These are phyloP conservation scores for Oryza meyeriana DNA, from an alignment of 176 grass and related monocot species.

Conservation along the genomic window DNA sequence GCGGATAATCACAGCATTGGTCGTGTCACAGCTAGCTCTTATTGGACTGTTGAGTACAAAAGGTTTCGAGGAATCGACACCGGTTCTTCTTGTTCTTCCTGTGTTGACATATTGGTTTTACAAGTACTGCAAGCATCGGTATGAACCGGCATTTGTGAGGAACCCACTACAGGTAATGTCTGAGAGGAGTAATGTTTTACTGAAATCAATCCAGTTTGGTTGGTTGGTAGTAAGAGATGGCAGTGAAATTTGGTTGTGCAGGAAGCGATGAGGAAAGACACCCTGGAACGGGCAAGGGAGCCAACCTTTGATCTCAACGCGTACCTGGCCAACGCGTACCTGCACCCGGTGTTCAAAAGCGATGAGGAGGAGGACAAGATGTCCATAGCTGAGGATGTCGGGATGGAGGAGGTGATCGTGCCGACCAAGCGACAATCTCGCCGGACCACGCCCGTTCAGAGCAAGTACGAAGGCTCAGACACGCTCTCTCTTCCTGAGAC, in stretches of 20 bases:
- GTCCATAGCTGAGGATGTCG: slow-evolving; percentile 21
- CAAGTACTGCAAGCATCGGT: slow-evolving; percentile 78
- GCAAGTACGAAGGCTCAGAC: slow-evolving; percentile 57
- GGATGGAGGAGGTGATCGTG: slow-evolving; percentile 58
- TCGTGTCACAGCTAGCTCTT: slow-evolving; percentile 79
- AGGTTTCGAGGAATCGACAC: slow-evolving; percentile 46
- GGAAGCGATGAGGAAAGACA: slow-evolving; percentile 99
- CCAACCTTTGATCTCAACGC: slow-evolving; percentile 77
- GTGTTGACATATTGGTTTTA: slow-evolving; percentile 85
- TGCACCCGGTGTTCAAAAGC: slow-evolving; percentile 87
- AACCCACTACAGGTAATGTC: slow-evolving; percentile 78
- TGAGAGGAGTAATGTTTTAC: neutral
- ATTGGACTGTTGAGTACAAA: slow-evolving; percentile 84
- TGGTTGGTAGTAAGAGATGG: neutral
- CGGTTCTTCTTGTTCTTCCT: slow-evolving; percentile 71
- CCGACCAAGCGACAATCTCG: slow-evolving; percentile 88
- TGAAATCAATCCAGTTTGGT: neutral
- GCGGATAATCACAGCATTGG: slow-evolving; percentile 67
- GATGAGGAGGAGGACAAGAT: slow-evolving; percentile 21
- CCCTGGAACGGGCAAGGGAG: slow-evolving; percentile 77
- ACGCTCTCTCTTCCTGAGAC: slow-evolving; percentile 45
- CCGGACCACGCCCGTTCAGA: slow-evolving; percentile 59
- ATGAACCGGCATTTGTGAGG: slow-evolving; percentile 67
- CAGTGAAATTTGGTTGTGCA: neutral
- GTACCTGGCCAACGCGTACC: slow-evolving; percentile 64